Conservation (phyloP, 2,329 filamentous ascomycete genomes). For the Diaporthe longicolla region DNA sequence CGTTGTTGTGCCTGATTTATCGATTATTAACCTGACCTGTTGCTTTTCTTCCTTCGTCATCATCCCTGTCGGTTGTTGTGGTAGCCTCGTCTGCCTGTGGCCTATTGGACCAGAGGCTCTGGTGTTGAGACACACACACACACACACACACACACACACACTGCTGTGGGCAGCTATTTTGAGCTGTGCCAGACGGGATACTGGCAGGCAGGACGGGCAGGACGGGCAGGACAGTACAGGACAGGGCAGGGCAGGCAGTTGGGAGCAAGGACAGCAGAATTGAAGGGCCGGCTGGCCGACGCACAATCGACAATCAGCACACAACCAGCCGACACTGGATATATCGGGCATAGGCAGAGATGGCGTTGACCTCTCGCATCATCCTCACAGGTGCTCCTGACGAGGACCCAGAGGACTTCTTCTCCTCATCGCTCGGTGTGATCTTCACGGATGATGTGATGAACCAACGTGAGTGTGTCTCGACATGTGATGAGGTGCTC, state of each 20-base stretch:
- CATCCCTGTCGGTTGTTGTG: background rate
- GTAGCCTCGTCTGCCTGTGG: slow-evolving; percentile 1
- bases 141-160: too few species aligned
- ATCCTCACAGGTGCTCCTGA: slow-evolving; percentile 54
- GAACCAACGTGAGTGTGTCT: slow-evolving; percentile 61
- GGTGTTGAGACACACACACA: slow-evolving; percentile 10
- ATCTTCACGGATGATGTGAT: slow-evolving; percentile 78
- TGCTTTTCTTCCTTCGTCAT: background rate
- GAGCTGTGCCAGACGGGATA: background rate
- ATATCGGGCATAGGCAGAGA: slow-evolving; percentile 45
- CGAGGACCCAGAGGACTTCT: slow-evolving; percentile 70
- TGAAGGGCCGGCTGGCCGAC: background rate
- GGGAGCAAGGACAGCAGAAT: background rate
- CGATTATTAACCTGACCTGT: background rate
- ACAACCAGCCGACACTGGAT: background rate
- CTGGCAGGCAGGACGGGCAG: background rate
- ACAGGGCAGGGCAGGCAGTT: background rate
- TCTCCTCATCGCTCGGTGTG: slow-evolving; percentile 70
- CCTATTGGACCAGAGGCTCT: slow-evolving; percentile 22
- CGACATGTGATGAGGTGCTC: background rate
- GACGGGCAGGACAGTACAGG: too few species aligned
- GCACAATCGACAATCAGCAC: background rate
- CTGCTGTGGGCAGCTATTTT: slow-evolving; percentile 28
- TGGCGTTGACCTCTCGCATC: slow-evolving; percentile 65
- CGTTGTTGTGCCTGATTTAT: slow-evolving; percentile 25